Base-by-base conservation (phyloP, 139 green algal genomes). In the Marvania coccoides region DNA sequence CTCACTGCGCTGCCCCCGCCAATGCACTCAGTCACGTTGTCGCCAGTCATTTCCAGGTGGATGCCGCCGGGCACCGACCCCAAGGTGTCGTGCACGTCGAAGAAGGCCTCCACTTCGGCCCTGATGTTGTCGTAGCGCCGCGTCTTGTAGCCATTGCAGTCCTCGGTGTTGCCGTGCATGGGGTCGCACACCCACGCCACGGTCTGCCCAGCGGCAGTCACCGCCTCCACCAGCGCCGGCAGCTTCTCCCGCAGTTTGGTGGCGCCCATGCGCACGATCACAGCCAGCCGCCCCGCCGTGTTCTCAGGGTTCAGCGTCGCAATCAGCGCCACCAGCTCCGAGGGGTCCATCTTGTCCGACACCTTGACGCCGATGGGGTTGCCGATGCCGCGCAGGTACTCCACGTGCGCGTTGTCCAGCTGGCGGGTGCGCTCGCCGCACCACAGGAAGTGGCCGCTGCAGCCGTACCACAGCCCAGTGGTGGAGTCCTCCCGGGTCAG, bases 161-260 rank as follows among this genome's bases (percentile, higher is more conserved):
- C 87, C 84, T 98, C 91, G 0, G 91, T 99, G 88, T 99, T 99
- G 74, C 94, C 95, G 75, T 99, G 95, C 90, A 99, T 96, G 63
- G 95, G 95, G 74, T 99, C 95, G 61, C 77, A 95, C 30, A 98
- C 85, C 95, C 95, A 99, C 14, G 88, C 89, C 9, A 99, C 95
- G 8, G 87, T 71, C 73, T 94, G 90, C 14, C 84, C 84, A 12
- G 73, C 73, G 19, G 63, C 42, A 60, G 72, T 23, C 29, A 95
- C 85, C 6, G 85, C 89, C 56, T 83, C 36, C 23, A 97, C 78
- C 24, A 97, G 76, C 3, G 30, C 56, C 2, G 91, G 89, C 63
- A 97, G 69, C 45, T 92, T 77, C 34, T 84, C 63, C 9, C 87
- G 75, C 54, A 99, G 73, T 70, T 95, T 96, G 14, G 76, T 74